phyloP scores from a whole-genome alignment of 176 grass and related monocot genomes.

The Ananas comosus region DNA sequence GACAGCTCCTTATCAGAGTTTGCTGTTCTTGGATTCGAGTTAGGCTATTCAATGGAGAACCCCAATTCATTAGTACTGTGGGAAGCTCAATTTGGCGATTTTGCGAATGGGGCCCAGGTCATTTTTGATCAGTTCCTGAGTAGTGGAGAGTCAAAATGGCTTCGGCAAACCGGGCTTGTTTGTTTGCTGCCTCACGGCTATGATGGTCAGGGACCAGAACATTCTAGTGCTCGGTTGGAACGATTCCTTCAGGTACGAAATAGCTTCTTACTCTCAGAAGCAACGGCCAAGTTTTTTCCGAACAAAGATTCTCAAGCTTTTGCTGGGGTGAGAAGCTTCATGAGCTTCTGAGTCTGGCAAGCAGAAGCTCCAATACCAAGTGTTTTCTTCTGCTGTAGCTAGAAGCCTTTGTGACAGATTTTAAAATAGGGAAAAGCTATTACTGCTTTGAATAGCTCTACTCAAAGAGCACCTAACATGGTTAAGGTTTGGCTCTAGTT shows the following conservation, averaged over 20 bases:
- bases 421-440: too few relatives aligned
- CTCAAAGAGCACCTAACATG: too few relatives aligned
- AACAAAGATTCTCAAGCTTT: too few relatives aligned
- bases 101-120: constrained; percentile 16
- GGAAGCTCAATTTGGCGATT: constrained; percentile 21
- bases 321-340: too few relatives aligned
- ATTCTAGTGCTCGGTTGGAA: constrained; percentile 14
- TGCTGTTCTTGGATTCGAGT: constrained; percentile 16
- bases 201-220: constrained; percentile 20
- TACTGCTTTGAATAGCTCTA: too few relatives aligned
- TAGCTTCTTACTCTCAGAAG: too few relatives aligned
- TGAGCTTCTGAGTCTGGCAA: too few relatives aligned
- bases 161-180: constrained; percentile 18
- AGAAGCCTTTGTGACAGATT: too few relatives aligned
- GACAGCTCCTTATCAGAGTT: constrained; percentile 19
- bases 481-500: too few relatives aligned
- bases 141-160: constrained; percentile 19
- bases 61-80: constrained; percentile 19
- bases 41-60: constrained; percentile 19
- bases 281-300: too few relatives aligned
- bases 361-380: too few relatives aligned
- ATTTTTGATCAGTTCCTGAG: constrained; percentile 20
- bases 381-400: too few relatives aligned
- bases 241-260: constrained; percentile 13
- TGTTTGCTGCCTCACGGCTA: constrained; percentile 19